Evolutionary conservation across 768 basidiomycete genomes (phyloP), one percentile per base, ranked within the genome.

Genomic region (Hygrophoropsis aurantiaca): DNA sequence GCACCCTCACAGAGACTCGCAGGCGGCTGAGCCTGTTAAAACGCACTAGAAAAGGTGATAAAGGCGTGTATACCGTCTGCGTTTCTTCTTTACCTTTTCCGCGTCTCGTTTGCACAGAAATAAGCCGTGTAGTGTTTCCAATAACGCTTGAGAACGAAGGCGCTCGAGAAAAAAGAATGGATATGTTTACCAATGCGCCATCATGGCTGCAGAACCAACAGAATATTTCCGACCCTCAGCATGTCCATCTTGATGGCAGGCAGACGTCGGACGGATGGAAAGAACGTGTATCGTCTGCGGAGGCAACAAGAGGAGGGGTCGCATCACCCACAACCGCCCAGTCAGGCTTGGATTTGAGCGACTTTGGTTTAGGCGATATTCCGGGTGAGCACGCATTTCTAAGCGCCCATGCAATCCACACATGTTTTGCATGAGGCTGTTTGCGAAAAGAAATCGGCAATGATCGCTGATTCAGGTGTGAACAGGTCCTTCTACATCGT

Each of bases 181-280:
- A 68, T 64, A 74, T 76, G 74, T 76, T 69, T 67, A 60, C 72
- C 60, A 71, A 65, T 68, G 68, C 64, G 63, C 60, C 74, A 57
- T 62, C 60, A 57, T 67, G 66, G 68, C 50, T 66, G 58, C 72
- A 70, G 60, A 66, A 68, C 61, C 60, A 64, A 53, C 72, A 67
- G 61, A 65, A 67, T 67, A 61, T 69, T 57, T 52, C 60, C 61
- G 54, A 62, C 57, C 1, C 56, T 56, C 55, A 64, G 54, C 65
- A 56, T 57, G 62, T 62, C 60, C 58, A 58, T 53, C 53, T 61
- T 56, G 66, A 65, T 50, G 58, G 56, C 36, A 51, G 56, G 23
- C 33, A 60, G 18, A 47, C 60, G 40, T 58, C 62, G 41, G 64
- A 67, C 55, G 68, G 62, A 48, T 73, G 72, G 72, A 71, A 71